phyloP scores from a whole-genome alignment of 1,284 basidiomycete genomes.

The Sphagnurus paluster region DNA sequence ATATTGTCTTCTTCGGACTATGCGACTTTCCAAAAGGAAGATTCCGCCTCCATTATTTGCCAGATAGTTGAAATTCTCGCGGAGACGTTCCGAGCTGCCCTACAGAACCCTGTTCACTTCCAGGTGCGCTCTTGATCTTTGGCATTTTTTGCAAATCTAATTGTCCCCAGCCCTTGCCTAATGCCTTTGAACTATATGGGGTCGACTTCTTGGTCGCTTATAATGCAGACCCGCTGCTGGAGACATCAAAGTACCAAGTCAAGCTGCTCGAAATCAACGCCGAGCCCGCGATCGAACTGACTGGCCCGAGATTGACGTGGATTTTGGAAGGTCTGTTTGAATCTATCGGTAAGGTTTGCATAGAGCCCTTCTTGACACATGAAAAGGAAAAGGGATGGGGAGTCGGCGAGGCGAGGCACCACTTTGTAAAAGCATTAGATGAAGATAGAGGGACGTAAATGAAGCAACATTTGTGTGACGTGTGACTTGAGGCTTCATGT shows the following conservation, averaged over 20 bases:
- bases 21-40: conserved; percentile 31
- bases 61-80: conserved; percentile 71
- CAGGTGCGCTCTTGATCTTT: conserved; percentile 53
- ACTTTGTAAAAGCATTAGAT: conserved; percentile 59
- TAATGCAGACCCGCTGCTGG: conserved; percentile 20
- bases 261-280: conserved; percentile 92
- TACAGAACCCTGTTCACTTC: conserved; percentile 85
- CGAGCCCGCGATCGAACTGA: conserved; percentile 95
- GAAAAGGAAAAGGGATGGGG: conserved; percentile 27
- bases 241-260: conserved; percentile 49
- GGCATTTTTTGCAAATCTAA: neutral
- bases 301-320: conserved; percentile 81
- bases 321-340: conserved; percentile 82
- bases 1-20: conserved; percentile 40
- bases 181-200: conserved; percentile 95
- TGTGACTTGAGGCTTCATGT: conserved; percentile 5
- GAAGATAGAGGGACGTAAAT: conserved; percentile 27
- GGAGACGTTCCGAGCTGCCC: conserved; percentile 85
- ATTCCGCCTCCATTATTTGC: conserved; percentile 58
- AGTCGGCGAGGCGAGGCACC: conserved; percentile 38
- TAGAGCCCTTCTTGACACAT: conserved; percentile 62
- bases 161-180: conserved; percentile 69
- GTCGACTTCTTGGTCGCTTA: conserved; percentile 86
- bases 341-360: conserved; percentile 66
- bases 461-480: conserved; percentile 7